Conservation (phyloP, 31 red algal species). For the Odonthalia washingtoniensis region DNA sequence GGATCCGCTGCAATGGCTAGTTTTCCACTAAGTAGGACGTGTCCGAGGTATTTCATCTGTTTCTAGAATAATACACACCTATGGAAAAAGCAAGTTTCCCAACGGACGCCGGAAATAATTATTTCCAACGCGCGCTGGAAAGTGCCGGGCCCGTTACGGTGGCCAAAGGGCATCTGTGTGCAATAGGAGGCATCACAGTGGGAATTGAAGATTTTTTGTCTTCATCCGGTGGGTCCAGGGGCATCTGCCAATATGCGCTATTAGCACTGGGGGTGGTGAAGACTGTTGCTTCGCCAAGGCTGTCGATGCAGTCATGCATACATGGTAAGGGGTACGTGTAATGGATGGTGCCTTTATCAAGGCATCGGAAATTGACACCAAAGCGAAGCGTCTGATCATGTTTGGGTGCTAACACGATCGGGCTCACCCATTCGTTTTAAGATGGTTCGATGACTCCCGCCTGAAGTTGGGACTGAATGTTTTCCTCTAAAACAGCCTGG, state of each 20-base stretch:
- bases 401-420: no score
- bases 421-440: no score
- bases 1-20: neutral
- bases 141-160: slow-evolving; percentile 27
- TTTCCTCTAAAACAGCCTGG: no score
- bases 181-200: slow-evolving; percentile 14
- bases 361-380: no score
- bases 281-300: no score
- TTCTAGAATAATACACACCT: slow-evolving; percentile 28
- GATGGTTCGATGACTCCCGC: no score
- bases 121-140: slow-evolving; percentile 48
- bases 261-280: no score
- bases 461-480: no score
- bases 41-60: slow-evolving; percentile 36
- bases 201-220: slow-evolving; percentile 41
- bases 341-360: no score
- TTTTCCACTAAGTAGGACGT: neutral
- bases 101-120: neutral
- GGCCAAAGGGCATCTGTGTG: slow-evolving; percentile 34
- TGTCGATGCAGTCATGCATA: no score
- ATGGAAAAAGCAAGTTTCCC: slow-evolving; percentile 23
- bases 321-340: no score
- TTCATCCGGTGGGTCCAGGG: neutral
- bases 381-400: no score
- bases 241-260: slow-evolving; percentile 60